Base-by-base conservation (phyloP, 2,329 filamentous ascomycete genomes). In the Penicillium sp. region DNA sequence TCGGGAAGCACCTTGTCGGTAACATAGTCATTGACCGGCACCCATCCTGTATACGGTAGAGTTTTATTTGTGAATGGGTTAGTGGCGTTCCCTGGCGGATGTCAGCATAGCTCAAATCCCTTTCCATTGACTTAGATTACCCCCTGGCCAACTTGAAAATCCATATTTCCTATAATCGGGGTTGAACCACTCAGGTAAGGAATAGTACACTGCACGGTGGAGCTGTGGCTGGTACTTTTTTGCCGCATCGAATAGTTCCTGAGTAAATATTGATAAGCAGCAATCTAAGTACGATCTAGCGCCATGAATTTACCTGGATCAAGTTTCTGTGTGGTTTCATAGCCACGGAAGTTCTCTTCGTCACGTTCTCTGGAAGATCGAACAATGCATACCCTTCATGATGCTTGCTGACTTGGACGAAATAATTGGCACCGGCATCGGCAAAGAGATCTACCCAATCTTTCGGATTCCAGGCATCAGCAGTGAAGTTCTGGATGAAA, bases 361-460 rank as follows among this genome's bases (percentile, higher is more conserved):
- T 72, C 8, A 75, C 68, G 42, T 70, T 74, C 0, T 61, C 62
- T 0, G 75, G 69, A 8, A 74, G 62, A 55, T 78, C 74, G 59
- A 78, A 79, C 15, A 77, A 53, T 2, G 76, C 73, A 53, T 74
- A 79, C 6, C 76, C 76, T 53, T 79, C 76, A 55, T 79, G 76
- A 51, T 78, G 76, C 56, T 79, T 79, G 51, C 66, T 71, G 6
- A 72, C 69, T 48, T 74, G 67, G 1, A 78, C 72, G 58, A 76
- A 75, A 63, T 79, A 74, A 18, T 76, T 74, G 6, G 79, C 79
- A 7, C 79, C 79, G 2, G 79, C 73, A 33, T 79, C 78, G 2
- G 76, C 75, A 49, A 82, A 77, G 0, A 82, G 71, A 57, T 81
- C 78, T 1, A 81, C 77, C 78, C 79, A 82, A 33, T 73, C 77